Evolutionary conservation across 1,284 basidiomycete species (phyloP).

Genomic region (Trametes polyzona): DNA sequence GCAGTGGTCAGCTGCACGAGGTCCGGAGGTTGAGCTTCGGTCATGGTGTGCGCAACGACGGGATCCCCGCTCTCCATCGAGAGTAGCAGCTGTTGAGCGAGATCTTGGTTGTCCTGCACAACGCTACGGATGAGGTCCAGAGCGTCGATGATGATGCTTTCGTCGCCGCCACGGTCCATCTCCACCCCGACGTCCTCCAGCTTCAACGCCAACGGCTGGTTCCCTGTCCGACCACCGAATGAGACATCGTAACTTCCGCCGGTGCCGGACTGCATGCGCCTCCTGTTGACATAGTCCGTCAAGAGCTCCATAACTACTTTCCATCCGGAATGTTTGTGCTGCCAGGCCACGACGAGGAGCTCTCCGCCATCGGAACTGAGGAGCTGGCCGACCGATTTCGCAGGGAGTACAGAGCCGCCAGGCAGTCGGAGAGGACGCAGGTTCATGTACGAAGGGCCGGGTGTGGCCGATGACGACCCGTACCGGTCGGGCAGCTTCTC

Average conservation of each 20-base stretch:
- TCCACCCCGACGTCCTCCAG: constrained; percentile 76
- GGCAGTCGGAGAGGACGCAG: constrained; percentile 71
- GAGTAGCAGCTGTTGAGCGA: constrained; percentile 69
- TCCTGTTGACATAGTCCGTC: constrained; percentile 69
- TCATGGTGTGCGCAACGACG: constrained; percentile 54
- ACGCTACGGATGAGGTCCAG: constrained; percentile 81
- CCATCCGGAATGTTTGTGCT: constrained; percentile 83
- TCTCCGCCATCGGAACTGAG: constrained; percentile 76
- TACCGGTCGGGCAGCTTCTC: constrained; percentile 67
- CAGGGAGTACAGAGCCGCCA: constrained; percentile 71
- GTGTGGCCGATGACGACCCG: constrained; percentile 50
- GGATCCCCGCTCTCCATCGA: constrained; percentile 62
- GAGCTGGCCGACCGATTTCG: constrained; percentile 69
- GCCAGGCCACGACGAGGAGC: constrained; percentile 79
- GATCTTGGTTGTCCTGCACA: constrained; percentile 66
- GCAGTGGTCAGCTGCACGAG: constrained; percentile 81
- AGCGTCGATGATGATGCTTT: constrained; percentile 67
- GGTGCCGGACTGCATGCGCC: constrained; percentile 42
- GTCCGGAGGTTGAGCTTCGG: constrained; percentile 60
- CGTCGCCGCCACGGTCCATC: constrained; percentile 56
- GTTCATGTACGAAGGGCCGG: constrained; percentile 68
- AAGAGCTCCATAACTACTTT: constrained; percentile 79
- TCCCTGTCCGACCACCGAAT: constrained; percentile 45
- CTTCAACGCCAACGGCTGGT: constrained; percentile 49
- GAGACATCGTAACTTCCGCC: constrained; percentile 53